Evolutionary conservation across 805 yeast genomes (phyloP), one percentile per base, ranked within the genome.

Genomic region (Debaryomyces maramus): DNA sequence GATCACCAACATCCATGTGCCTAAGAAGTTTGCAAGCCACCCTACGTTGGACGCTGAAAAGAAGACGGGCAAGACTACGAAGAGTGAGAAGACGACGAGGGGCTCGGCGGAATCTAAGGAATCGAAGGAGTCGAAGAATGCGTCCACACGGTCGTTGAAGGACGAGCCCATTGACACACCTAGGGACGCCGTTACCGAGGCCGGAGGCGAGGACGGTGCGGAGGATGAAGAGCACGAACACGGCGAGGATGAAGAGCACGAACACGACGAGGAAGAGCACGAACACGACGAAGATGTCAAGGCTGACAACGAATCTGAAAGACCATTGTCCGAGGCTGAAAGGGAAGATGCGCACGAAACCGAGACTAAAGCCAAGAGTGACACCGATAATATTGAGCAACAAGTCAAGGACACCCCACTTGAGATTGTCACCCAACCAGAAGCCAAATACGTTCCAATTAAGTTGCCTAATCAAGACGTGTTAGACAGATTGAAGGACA

Each of bases 51-150:
- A 61, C 34, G 64, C 65, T 6, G 44, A 58, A 48, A 34, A 55
- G 46, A 40, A 52, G 43, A 41, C 37, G 33, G 30, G 17, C 31
- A 45, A 28, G 47, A 34, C 38, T 26, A 83, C 19, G 80, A 78
- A 53, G 32, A n/a, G 11, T 6, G 28, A 24, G 13, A 61, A 62
- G 8, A 41, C 57, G 52, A 32, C 53, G 46, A 36, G 51, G 40
- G 60, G 44, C 20, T 17, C 28, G 28, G 76, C 85, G 2, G 73
- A 80, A 38, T 73, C 81, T 8, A 44, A 44, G 33, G 35, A 38
- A n/a, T 35, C 38, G 34, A 17, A 14, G 15, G 20, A 11, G 27
- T 22, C 28, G 28, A 24, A 29, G 20, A 18, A 29, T 29, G 32
- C 32, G 15, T 39, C 43, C 13, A 21, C 29, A 30, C 34, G 19